These are phyloP conservation scores for Colletotrichum eremochloae DNA, from an alignment of 2,329 filamentous ascomycete species.

Conservation along the genomic window DNA sequence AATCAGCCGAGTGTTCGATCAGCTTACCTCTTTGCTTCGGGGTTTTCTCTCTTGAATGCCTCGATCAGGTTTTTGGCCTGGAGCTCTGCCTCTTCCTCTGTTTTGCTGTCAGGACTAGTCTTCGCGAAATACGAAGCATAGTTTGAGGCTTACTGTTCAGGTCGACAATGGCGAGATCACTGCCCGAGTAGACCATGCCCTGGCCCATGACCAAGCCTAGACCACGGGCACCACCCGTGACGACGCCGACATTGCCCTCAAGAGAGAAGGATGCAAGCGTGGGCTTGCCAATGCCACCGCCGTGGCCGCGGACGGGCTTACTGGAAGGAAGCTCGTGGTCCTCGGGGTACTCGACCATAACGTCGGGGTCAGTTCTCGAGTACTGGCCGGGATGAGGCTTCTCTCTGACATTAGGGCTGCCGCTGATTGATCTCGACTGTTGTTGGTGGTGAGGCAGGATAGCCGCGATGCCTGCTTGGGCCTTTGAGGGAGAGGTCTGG, in stretches of 20 bases:
- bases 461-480: constrained; percentile 41
- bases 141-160: constrained; percentile 78
- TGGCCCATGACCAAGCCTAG: constrained; percentile 94
- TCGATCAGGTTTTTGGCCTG: constrained; percentile 82
- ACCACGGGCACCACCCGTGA: constrained; percentile 92
- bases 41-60: constrained; percentile 84
- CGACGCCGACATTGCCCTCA: constrained; percentile 83
- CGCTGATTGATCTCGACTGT: constrained; percentile 48
- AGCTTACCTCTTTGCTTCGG: constrained; percentile 75
- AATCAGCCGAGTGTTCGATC: neutral
- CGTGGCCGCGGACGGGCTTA: constrained; percentile 79
- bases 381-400: constrained; percentile 69
- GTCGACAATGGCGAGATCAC: constrained; percentile 92
- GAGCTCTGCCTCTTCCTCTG: constrained; percentile 78
- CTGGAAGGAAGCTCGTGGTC: constrained; percentile 80
- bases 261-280: constrained; percentile 90
- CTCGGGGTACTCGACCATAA: constrained; percentile 83
- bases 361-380: constrained; percentile 83
- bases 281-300: constrained; percentile 85
- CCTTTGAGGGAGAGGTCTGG: constrained; percentile 43
- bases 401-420: constrained; percentile 51
- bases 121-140: neutral
- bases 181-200: constrained; percentile 88
- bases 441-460: constrained; percentile 37
- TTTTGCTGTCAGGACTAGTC: neutral